Base-by-base conservation (phyloP, 805 yeast genomes). In the Spathaspora passalidarum region DNA sequence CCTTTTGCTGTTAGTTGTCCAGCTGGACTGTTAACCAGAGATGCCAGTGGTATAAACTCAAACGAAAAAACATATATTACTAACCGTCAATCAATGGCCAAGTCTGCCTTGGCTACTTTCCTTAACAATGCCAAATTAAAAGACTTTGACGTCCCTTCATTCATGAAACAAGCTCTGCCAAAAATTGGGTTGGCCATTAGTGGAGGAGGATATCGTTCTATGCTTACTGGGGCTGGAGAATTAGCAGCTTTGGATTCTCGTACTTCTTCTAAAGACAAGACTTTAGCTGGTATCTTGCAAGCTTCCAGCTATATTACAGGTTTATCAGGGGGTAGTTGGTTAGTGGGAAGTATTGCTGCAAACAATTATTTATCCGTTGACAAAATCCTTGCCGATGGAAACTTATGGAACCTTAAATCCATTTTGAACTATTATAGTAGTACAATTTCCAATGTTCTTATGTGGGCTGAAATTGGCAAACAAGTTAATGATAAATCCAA, bases 131-230 rank as follows among this genome's bases (percentile, higher is more conserved):
- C 62, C 10, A 60, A 57, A 17, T 43, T 65, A 25, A 47, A 53
- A 4, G 55, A 53, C 38, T 56, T 59, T 38, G 55, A 62, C 42
- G 58, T 57, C 2, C 55, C 50, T 20, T 59, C 56, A 0, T 80
- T 70, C 48, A 52, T 62, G 48, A 53, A 42, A 56, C 22, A 18
- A 19, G 20, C 38, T 17, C 53, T 76, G 23, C 44, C 88, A 14
- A 57, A 51, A 14, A 59, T 70, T 16, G 76, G 68, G 3, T 47
- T 70, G 18, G 72, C 75, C 2, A 61, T 70, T 46, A 56, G 67
- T 13, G 96, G 96, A 40, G 96, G 97, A 58, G 96, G 96, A 3
- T 89, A 87, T 63, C 76, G 97, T 49, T 95, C 96, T 29, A 87
- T 89, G 91, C 73, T 84, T 75, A 44, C 53, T 48, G 96, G 96